Percentiles rank a stretch among this genome's conserved stretches.
Evolutionary conservation across 768 basidiomycete species (phyloP).

Genomic region (Tricholoma bakamatsutake): DNA sequence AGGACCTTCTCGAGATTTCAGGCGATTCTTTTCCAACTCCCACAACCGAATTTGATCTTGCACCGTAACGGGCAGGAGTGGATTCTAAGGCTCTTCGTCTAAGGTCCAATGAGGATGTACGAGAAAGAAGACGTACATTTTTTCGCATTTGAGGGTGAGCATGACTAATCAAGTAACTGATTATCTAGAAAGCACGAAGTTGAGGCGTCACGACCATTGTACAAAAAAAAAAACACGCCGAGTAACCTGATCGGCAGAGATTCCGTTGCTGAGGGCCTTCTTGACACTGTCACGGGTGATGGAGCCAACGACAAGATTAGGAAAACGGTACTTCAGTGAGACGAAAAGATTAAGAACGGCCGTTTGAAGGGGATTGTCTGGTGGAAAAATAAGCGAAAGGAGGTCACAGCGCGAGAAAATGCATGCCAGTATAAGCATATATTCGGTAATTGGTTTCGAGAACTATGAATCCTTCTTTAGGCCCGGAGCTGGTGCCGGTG

Average conservation of each 20-base stretch:
- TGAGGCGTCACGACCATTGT: constrained; percentile 10
- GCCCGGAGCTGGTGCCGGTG: constrained; percentile 47
- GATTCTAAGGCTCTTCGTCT: constrained; percentile 50
- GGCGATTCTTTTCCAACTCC: constrained; percentile 92
- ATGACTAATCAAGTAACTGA: constrained; percentile 89
- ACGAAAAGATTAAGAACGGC: constrained; percentile 94
- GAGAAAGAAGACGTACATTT: constrained; percentile 48
- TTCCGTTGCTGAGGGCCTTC: constrained; percentile 90
- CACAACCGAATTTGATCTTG: constrained; percentile 97
- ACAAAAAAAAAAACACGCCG: constrained; percentile 14
- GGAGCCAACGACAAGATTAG: constrained; percentile 93
- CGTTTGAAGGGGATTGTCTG: constrained; percentile 94
- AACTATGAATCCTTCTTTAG: constrained; percentile 86
- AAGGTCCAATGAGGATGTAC: constrained; percentile 3
- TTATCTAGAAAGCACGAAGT: constrained; percentile 57
- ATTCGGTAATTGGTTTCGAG: constrained; percentile 98
- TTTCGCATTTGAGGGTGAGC: constrained; percentile 98
- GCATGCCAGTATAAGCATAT: constrained; percentile 95
- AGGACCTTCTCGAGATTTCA: constrained; percentile 83
- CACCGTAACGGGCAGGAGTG: constrained; percentile 91
- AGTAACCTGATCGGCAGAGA: constrained; percentile 89
- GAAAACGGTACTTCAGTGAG: constrained; percentile 88
- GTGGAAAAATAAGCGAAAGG: constrained; percentile 13
- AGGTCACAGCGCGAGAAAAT: constrained; percentile 15
- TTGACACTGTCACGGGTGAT: constrained; percentile 95